phyloP scores from a whole-genome alignment of 768 basidiomycete species.

The Mycena leptocephala region DNA sequence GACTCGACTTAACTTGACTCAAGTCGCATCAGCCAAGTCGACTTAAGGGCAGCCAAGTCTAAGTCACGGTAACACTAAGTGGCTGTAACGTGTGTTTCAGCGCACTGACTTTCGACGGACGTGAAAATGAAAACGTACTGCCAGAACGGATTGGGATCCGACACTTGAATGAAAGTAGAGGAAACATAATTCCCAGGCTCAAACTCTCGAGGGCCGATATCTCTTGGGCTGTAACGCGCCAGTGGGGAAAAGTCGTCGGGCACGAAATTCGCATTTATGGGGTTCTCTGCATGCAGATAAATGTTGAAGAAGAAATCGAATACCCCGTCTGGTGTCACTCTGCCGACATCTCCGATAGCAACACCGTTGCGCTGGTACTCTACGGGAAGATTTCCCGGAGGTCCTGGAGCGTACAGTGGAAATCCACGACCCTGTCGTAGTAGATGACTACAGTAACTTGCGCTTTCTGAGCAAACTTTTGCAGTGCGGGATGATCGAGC shows the following conservation, averaged over 20 bases:
- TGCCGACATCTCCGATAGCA: constrained; percentile 52
- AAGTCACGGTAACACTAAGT: no score
- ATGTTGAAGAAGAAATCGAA: constrained; percentile 55
- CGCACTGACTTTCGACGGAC: background rate
- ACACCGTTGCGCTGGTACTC: constrained; percentile 42
- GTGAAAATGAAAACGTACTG: background rate
- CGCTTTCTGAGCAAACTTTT: background rate
- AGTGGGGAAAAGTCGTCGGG: background rate
- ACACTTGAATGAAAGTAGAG: background rate
- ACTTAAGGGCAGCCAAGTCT: no score
- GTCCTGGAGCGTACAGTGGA: constrained; percentile 49
- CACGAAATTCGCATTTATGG: background rate
- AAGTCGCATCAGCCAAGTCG: no score
- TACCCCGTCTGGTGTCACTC: constrained; percentile 46
- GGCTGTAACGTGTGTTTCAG: background rate
- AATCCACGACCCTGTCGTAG: constrained; percentile 42
- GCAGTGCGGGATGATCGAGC: background rate
- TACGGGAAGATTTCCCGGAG: constrained; percentile 35
- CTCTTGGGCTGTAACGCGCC: background rate
- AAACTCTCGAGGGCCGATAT: background rate
- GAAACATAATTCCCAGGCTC: background rate
- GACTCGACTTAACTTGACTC: no score
- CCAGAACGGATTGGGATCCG: background rate
- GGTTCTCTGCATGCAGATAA: constrained; percentile 27
- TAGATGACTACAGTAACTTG: constrained; percentile 9